Conservation (phyloP, 352 stramenopile genomes). For the Globisporangium acanthophoron region DNA sequence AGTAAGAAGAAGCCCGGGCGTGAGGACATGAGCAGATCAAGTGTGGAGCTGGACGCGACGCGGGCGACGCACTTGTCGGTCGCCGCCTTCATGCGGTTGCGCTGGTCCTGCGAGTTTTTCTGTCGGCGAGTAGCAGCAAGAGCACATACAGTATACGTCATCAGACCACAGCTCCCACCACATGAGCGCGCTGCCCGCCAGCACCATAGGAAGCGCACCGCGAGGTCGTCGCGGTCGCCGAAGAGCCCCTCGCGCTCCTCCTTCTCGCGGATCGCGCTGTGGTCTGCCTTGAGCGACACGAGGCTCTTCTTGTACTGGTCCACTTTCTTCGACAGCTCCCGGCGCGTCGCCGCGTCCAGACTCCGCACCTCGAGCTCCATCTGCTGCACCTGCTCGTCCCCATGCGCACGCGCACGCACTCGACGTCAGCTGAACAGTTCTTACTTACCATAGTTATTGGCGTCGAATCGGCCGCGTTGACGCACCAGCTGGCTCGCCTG, state of each 20-base stretch:
- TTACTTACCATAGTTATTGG: not conserved
- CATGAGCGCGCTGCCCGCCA: not conserved
- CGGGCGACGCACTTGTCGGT: constrained; percentile 64
- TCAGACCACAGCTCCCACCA: not conserved
- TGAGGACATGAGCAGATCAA: not conserved
- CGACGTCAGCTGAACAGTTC: not conserved
- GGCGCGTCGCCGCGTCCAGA: constrained; percentile 67
- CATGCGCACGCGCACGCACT: not conserved
- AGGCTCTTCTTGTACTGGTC: constrained; percentile 89
- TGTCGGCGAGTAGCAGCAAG: not conserved
- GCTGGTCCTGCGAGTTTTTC: constrained; percentile 65
- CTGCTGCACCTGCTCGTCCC: constrained; percentile 65
- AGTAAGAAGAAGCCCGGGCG: not conserved
- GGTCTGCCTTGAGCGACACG: constrained; percentile 69
- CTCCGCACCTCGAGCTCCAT: constrained; percentile 87
- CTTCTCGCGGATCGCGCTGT: constrained; percentile 79
- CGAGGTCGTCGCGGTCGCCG: constrained; percentile 64
- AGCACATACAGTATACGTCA: not conserved
- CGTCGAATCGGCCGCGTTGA: not conserved
- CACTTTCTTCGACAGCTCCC: constrained; percentile 86
- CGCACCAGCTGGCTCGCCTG: constrained; percentile 78
- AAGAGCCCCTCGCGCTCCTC: constrained; percentile 83
- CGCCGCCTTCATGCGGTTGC: constrained; percentile 68
- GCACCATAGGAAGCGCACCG: constrained; percentile 16
- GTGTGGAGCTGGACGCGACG: not conserved